Evolutionary conservation across 768 basidiomycete genomes (phyloP).

Genomic region (Lactarius hengduanensis): DNA sequence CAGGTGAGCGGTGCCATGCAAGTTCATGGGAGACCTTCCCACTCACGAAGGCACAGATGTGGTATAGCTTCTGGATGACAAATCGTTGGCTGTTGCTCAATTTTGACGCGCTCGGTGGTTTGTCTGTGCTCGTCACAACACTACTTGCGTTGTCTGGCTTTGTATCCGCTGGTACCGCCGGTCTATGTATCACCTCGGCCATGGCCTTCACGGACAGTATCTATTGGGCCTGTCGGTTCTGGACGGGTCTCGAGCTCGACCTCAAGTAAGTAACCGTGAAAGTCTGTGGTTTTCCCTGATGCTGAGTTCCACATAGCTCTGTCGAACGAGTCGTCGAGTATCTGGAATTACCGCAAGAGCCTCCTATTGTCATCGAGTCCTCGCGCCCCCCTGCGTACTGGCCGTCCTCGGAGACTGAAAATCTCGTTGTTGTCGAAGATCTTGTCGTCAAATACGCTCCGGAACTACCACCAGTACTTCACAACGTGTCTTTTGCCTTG

Average conservation of each 20-base stretch:
- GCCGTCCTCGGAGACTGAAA: constrained; percentile 70
- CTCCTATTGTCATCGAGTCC: constrained; percentile 69
- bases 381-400: constrained; percentile 87
- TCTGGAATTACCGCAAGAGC: constrained; percentile 85
- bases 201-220: constrained; percentile 56
- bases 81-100: constrained; percentile 83
- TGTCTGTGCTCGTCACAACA: constrained; percentile 72
- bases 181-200: constrained; percentile 73
- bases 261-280: constrained; percentile 54
- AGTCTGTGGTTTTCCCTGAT: constrained; percentile 19
- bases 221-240: constrained; percentile 52
- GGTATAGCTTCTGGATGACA: constrained; percentile 88
- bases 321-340: constrained; percentile 93
- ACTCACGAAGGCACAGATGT: constrained; percentile 50
- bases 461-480: constrained; percentile 78
- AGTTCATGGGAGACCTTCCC: background rate
- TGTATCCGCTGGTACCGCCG: constrained; percentile 59
- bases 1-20: constrained; percentile 45
- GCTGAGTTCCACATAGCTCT: constrained; percentile 46
- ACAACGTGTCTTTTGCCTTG: constrained; percentile 70
- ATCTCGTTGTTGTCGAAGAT: constrained; percentile 68
- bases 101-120: constrained; percentile 75
- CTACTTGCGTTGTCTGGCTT: constrained; percentile 69
- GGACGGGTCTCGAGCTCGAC: constrained; percentile 65
- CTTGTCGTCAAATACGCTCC: constrained; percentile 81